These are phyloP conservation scores for Dipteronia dyeriana DNA, from an alignment of 345 rosid genomes.

Conservation along the genomic window DNA sequence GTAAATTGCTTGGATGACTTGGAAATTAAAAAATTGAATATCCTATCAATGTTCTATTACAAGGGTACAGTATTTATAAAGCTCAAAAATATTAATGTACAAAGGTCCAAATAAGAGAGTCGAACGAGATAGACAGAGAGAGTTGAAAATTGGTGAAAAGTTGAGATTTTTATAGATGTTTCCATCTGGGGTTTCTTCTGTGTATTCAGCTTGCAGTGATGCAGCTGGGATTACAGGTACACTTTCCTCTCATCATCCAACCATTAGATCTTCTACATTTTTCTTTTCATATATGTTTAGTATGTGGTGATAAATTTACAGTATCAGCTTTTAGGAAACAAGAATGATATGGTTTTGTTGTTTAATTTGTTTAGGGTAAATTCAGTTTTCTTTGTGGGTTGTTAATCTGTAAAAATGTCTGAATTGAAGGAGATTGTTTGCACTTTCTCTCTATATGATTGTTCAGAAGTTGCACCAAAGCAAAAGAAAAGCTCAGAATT, in stretches of 20 bases:
- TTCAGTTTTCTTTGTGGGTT: neutral
- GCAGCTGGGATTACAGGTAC: conserved; percentile 60
- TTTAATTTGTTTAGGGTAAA: neutral
- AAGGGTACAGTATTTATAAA: neutral
- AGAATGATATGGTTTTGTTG: neutral
- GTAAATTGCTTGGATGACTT: neutral
- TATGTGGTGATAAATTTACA: neutral
- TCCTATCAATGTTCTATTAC: neutral
- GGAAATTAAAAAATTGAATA: neutral
- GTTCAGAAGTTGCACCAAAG: too few relatives aligned
- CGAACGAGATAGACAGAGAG: neutral
- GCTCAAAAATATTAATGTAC: neutral
- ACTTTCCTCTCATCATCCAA: too few relatives aligned
- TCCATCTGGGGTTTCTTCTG: conserved; percentile 24
- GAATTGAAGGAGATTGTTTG: neutral
- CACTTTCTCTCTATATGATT: neutral
- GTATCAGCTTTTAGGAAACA: neutral
- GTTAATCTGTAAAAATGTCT: neutral
- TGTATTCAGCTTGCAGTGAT: conserved; percentile 39
- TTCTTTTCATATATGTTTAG: neutral
- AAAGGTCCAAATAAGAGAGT: neutral
- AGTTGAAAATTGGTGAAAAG: neutral
- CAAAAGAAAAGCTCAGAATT: too few relatives aligned
- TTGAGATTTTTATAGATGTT: conserved; percentile 17
- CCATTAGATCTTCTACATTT: too few relatives aligned